Evolutionary conservation across 2,329 filamentous ascomycete species (phyloP).

Genomic region (Trichoderma atrobrunneum): DNA sequence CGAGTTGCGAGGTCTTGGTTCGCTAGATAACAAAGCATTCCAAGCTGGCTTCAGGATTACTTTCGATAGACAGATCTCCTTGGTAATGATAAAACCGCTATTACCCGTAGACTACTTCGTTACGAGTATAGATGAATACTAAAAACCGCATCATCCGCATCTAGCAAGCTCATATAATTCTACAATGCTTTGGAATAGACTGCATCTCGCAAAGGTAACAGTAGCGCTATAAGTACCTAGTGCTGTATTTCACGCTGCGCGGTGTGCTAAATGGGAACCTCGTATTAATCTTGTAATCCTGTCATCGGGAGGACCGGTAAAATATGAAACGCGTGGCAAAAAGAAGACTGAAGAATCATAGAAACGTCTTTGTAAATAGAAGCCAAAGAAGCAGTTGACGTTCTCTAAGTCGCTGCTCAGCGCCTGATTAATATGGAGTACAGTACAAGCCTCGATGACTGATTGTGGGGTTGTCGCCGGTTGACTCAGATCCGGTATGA

Average conservation of each 20-base stretch:
- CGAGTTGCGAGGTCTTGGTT: not conserved
- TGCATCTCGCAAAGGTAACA: too few relatives aligned
- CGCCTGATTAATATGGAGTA: not conserved
- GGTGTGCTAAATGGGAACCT: not conserved
- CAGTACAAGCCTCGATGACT: not conserved
- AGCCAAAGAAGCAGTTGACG: not conserved
- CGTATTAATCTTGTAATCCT: not conserved
- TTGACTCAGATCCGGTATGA: conserved; percentile 19
- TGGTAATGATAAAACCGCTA: not conserved
- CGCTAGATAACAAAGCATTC: not conserved
- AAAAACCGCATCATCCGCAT: not conserved
- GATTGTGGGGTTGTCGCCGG: conserved; percentile 14
- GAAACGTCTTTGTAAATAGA: not conserved
- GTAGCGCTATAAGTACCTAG: too few relatives aligned
- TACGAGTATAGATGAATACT: not conserved
- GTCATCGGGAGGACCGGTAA: not conserved
- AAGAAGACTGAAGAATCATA: not conserved
- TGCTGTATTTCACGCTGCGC: not conserved
- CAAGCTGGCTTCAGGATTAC: not conserved
- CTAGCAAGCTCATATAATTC: not conserved
- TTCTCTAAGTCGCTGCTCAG: not conserved
- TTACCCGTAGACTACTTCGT: not conserved
- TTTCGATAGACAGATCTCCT: not conserved
- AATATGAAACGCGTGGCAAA: not conserved
- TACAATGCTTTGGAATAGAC: not conserved